Base-by-base conservation (phyloP, 2,329 filamentous ascomycete species). In the Paecilomyces dactylethromorphus region DNA sequence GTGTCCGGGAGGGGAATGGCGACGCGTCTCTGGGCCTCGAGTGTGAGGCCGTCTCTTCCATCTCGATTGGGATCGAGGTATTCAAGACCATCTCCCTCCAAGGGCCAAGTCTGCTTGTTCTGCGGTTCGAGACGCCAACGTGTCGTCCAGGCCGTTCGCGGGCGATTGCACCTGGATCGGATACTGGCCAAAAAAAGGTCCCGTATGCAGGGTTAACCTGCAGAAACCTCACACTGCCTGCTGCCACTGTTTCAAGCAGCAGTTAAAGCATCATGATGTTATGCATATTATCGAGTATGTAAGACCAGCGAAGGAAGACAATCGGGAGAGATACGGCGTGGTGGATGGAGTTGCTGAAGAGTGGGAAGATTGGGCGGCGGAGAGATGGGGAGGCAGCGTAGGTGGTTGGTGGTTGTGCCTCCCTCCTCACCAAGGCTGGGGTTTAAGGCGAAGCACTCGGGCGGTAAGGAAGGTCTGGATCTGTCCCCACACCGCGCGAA, bases 1-100 rank as follows among this genome's bases (percentile, higher is more conserved):
- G 24, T 15, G 55, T 56, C 13, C 55, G 35, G 24, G 55, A 56
- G 35, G 39, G 57, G 22, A 54, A 55, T 29, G 59, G 57, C 24
- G 61, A 63, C 59, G 59, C 61, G 61, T 63, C 59, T 61, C 57
- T 60, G 13, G 53, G 21, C 31, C 54, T 53, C 51, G 61, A 58
- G 26, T 54, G 59, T 51, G 57, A 58, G 59, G 29, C 55, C 22
- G 55, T 29, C 13, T 55, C 22, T 32, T 58, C 60, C 60, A 62
- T 60, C 51, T 49, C 26, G 11, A 10, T 15, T 2, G 26, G 18
- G 32, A 54, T 32, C n/a, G 50, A 54, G 26, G 51, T 22, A 32
- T 53, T 32, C 33, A 58, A 58, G 33, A 50, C 26, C 50, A 52
- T 52, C 26, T 52, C 13, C 13, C 11, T 12, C 26, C 12, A 22